These are phyloP conservation scores for Fusarium burgessii DNA, from an alignment of 2,329 filamentous ascomycete genomes.

Conservation along the genomic window DNA sequence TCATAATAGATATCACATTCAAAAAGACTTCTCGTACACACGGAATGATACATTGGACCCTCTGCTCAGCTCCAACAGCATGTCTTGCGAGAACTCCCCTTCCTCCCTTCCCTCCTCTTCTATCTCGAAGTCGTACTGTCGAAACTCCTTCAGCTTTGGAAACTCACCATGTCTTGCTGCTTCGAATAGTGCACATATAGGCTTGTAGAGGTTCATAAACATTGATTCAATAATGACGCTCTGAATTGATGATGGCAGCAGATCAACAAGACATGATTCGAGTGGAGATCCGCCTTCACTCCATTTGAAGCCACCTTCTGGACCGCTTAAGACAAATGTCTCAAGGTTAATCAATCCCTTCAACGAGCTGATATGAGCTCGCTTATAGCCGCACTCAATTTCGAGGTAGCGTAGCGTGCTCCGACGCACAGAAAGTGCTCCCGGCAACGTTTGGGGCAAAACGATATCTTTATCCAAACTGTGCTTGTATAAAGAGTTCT, in stretches of 20 bases:
- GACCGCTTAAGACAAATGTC: not conserved
- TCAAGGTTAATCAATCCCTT: not conserved
- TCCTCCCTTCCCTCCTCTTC: not conserved
- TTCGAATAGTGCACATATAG: not conserved
- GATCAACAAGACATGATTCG: not conserved
- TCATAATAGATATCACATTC: not conserved
- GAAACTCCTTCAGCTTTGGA: not conserved
- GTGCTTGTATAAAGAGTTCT: not conserved
- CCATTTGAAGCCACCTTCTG: not conserved
- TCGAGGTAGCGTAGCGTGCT: not conserved
- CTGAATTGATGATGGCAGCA: not conserved
- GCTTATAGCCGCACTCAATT: not conserved
- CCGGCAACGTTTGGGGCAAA: not conserved
- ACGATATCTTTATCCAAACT: rapidly evolving
- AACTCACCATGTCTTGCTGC: not conserved
- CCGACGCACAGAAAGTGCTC: not conserved
- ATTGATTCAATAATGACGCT: not conserved
- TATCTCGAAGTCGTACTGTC: not conserved
- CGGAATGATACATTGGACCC: not conserved
- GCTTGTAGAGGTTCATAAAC: not conserved
- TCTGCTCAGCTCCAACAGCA: not conserved
- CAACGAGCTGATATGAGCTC: not conserved
- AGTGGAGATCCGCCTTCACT: rapidly evolving
- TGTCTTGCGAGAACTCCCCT: not conserved
- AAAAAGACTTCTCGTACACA: not conserved